Evolutionary conservation across 2,329 filamentous ascomycete species (phyloP).

Genomic region (Exophiala calicioides): DNA sequence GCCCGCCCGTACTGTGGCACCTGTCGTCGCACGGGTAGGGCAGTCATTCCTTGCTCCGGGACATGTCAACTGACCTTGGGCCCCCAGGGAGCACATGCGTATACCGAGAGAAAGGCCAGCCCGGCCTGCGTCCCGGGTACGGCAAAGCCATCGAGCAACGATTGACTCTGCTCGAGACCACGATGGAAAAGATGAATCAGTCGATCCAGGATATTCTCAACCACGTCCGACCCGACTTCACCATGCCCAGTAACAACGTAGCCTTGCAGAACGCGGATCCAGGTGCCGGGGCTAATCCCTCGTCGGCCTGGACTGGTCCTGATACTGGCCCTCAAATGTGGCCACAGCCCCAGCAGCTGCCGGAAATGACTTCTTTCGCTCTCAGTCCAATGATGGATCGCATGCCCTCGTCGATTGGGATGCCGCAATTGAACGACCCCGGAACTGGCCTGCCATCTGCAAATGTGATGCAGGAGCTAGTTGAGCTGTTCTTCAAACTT

Average conservation of each 20-base stretch:
- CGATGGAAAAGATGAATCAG: conserved; percentile 15
- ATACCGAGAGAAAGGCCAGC: conserved; percentile 16
- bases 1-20: conserved; percentile 11
- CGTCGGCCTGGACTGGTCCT: conserved; percentile 3
- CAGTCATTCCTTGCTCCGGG: background rate
- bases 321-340: conserved; percentile 5
- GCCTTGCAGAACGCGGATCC: background rate
- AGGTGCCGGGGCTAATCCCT: conserved; percentile 2
- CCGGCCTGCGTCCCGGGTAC: conserved; percentile 10
- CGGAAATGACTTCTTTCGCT: conserved; percentile 7
- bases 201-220: conserved; percentile 13
- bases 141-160: conserved; percentile 14
- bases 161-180: conserved; percentile 7
- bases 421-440: background rate
- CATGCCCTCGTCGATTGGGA: background rate
- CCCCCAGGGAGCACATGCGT: conserved; percentile 8
- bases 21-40: conserved; percentile 13
- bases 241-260: conserved; percentile 1
- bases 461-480: conserved; percentile 10
- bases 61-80: background rate
- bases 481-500: conserved; percentile 15
- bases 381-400: conserved; percentile 13
- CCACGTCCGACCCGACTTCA: conserved; percentile 6
- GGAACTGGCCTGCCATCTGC: conserved; percentile 2
- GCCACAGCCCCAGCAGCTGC: conserved; percentile 9